Evolutionary conservation across 176 grass and related monocot species (phyloP), one percentile per base, ranked within the genome.

Genomic region (Saccharum officinarum): DNA sequence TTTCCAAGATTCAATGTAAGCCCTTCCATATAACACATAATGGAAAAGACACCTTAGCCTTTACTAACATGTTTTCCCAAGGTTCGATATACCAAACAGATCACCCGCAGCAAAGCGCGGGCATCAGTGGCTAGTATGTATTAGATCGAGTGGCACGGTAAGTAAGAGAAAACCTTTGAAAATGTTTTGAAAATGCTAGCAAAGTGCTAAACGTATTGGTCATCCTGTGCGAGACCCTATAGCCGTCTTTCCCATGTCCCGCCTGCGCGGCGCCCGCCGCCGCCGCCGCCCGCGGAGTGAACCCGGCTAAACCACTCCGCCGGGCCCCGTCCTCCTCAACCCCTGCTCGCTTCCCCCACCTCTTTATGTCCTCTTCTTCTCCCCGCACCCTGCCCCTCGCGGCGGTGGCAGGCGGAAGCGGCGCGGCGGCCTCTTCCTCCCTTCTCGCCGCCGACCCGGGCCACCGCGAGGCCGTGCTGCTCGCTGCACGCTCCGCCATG

Each of bases 391-490:
- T 28, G 6, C 68, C 30, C 3, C 66, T 83, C 55, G 62, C 82
- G 23, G 77, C 71, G 6, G 83, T 16, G 59, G 37, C 67, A 46
- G 25, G 65, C 63, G 39, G 77, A 39, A 69, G 77, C 55, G 26
- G 79, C 54, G 72, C 46, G 6, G 23, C 18, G 64, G 78, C 41
- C 39, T 10, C 79, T 16, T 26, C 76, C 50, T 90, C 92, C 11
- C 82, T 78, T 3, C 93, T 98, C 61, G 73, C 84, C 49, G 88
- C 87, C 12, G 92, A 99, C 42, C 81, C 81, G 11, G 36, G 12
- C 28, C 93, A 91, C 89, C 88, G 93, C 47, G 88, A 95, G 0
- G 47, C 92, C 39, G 84, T 95, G 12, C 84, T 95, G 25, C 78
- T 76, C 30, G 86, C 93, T 4, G 90, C 90, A 57, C 86, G 83